phyloP scores from a whole-genome alignment of 1,284 basidiomycete species.

The Vanrija humicola region DNA sequence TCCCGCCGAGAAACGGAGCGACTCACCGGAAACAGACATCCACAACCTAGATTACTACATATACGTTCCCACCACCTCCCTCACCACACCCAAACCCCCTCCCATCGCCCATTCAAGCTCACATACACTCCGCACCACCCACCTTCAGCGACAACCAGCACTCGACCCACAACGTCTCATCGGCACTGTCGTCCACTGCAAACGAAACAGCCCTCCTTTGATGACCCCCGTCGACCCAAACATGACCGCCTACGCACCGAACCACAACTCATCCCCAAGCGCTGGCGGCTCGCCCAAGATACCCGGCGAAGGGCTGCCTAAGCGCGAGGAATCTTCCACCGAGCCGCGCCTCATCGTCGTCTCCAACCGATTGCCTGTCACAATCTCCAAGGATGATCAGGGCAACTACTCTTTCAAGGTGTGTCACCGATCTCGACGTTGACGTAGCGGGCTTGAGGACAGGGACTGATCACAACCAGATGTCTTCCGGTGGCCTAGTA shows the following conservation, averaged over 20 bases:
- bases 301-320: slow-evolving; percentile 5
- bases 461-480: slow-evolving; percentile 46
- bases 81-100: too few relatives aligned
- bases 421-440: slow-evolving; percentile 2
- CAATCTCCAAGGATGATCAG: slow-evolving; percentile 77
- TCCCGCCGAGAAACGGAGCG: too few relatives aligned
- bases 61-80: too few relatives aligned
- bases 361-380: slow-evolving; percentile 89
- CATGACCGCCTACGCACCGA: slow-evolving; percentile 7
- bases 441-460: not conserved
- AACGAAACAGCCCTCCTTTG: too few relatives aligned
- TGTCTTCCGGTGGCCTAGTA: slow-evolving; percentile 92
- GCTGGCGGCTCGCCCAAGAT: slow-evolving; percentile 6
- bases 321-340: slow-evolving; percentile 9
- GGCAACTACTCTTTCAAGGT: slow-evolving; percentile 89
- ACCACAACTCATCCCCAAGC: slow-evolving; percentile 17
- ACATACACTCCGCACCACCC: too few relatives aligned
- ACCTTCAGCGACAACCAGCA: too few relatives aligned
- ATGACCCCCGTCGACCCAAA: slow-evolving; percentile 9
- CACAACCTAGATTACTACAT: too few relatives aligned
- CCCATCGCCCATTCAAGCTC: too few relatives aligned
- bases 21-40: too few relatives aligned
- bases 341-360: slow-evolving; percentile 83
- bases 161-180: too few relatives aligned
- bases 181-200: too few relatives aligned